Percentiles rank a stretch among this genome's conserved stretches.
Conservation (phyloP, 2,329 filamentous ascomycete species). For the Shiraia sp. region DNA sequence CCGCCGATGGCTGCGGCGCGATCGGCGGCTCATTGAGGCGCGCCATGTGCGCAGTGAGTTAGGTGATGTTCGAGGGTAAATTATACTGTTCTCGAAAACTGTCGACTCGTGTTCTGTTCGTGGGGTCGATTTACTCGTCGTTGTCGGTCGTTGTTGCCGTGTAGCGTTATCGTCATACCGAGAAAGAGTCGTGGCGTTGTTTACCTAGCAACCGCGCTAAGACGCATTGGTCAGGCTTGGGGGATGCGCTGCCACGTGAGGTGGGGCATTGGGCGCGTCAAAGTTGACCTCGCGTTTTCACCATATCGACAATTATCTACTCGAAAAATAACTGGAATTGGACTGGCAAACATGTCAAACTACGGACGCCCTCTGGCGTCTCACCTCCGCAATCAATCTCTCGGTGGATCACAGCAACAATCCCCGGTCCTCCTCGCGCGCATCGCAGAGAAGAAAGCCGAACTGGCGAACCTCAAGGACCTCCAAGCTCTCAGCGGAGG, state of each 20-base stretch:
- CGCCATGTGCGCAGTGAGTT: conserved; percentile 64
- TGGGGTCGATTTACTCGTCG: conserved; percentile 12
- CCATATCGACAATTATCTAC: background rate
- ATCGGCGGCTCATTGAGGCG: conserved; percentile 74
- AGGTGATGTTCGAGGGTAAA: conserved; percentile 39
- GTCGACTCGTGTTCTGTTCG: conserved; percentile 3
- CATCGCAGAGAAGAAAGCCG: conserved; percentile 83
- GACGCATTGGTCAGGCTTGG: conserved; percentile 2
- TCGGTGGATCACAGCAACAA: conserved; percentile 55
- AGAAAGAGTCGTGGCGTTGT: conserved; percentile 31
- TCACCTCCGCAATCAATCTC: conserved; percentile 61
- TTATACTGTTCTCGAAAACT: conserved; percentile 23
- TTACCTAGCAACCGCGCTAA: conserved; percentile 40
- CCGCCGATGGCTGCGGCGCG: conserved; percentile 55
- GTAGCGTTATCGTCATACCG: conserved; percentile 23
- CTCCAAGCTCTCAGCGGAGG: conserved; percentile 78
- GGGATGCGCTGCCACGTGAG: conserved; percentile 24
- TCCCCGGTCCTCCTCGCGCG: conserved; percentile 72
- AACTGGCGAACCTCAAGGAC: conserved; percentile 78
- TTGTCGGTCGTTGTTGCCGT: conserved; percentile 38
- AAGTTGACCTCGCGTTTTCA: background rate
- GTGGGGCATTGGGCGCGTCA: conserved; percentile 26
- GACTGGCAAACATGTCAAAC: conserved; percentile 42
- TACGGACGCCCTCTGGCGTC: conserved; percentile 57
- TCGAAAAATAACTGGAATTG: conserved; percentile 1